Evolutionary conservation across 106 monocot genomes (phyloP), one percentile per base, ranked within the genome.

Genomic region (Dendrobium nobile): DNA sequence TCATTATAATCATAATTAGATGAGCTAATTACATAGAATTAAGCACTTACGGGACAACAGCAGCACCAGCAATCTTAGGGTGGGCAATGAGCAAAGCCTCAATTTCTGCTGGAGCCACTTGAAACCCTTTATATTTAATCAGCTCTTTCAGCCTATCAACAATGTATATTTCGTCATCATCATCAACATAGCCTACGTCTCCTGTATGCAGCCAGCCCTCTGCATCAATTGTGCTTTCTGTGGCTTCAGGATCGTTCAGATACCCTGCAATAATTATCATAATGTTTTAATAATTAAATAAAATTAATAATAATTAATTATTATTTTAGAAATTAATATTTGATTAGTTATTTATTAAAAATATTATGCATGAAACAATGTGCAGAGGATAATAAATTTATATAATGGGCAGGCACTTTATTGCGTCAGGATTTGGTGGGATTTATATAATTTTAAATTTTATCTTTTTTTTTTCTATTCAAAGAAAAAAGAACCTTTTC

Each of bases 171-270:
- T 95, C 90, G 24, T 92, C 95, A 58, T 92, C 92, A 24, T 90
- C 89, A 55, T 95, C 95, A 2, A 95, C 87, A 73, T 75, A 85
- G 2, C 95, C 95, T 56, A 95, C 79, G 68, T 95, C 95, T 58
- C 95, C 95, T 4, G 95, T 95, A 86, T 95, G 95, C 20, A 95
- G 86, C 95, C 95, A 95, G 3, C 95, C 90, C 5, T 89, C 92
- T 9, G 83, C 82, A 79, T 95, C 95, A 9, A 95, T 89, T 26
- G 90, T 95, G 41, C 67, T 77, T 42, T 82, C 67, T 5, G 95
- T 95, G 19, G 95, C 82, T 72, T 86, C 85, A 3, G 73, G 87
- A 67, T 95, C 92, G 72, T 95, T 92, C 19, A 95, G 78, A 78
- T 95, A 95, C 0, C 95, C 95, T 95, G 87, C 44, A 37, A 37